These are phyloP conservation scores for Cystobasidium slooffiae DNA, from an alignment of 1,284 basidiomycete genomes.

Conservation along the genomic window DNA sequence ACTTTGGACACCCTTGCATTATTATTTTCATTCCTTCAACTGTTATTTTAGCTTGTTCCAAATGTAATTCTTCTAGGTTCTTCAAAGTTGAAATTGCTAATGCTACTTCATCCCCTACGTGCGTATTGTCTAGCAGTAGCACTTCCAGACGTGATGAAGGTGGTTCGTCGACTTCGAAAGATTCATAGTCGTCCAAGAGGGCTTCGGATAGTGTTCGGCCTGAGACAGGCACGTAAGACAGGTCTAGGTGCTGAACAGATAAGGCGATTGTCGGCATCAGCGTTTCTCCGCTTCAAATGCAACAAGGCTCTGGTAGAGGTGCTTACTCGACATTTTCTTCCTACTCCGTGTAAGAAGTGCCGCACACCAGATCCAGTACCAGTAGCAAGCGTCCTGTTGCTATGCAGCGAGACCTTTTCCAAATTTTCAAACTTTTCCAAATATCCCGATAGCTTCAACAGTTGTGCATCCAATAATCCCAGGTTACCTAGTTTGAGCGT, in stretches of 20 bases:
- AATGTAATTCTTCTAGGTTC: conserved; percentile 39
- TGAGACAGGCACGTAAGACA: conserved; percentile 25
- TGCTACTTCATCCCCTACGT: conserved; percentile 35
- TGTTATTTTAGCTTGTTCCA: conserved; percentile 39
- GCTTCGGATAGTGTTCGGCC: conserved; percentile 22
- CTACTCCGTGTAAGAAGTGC: conserved; percentile 25
- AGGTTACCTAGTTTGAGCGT: conserved; percentile 50
- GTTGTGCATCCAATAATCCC: conserved; percentile 40
- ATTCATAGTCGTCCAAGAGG: conserved; percentile 14
- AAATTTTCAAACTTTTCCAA: conserved; percentile 47
- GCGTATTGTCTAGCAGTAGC: conserved; percentile 26
- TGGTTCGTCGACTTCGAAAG: conserved; percentile 18
- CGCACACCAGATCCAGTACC: conserved; percentile 25
- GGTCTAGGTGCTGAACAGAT: conserved; percentile 18
- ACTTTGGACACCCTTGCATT: conserved; percentile 39
- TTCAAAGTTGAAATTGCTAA: conserved; percentile 31
- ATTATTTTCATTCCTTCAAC: conserved; percentile 44
- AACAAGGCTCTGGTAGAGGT: no score
- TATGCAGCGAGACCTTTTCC: conserved; percentile 46
- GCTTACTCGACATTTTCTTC: conserved; percentile 27
- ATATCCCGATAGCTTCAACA: conserved; percentile 46
- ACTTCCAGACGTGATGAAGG: conserved; percentile 14
- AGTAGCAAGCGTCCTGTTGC: conserved; percentile 26
- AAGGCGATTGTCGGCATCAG: not conserved
- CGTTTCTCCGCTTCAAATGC: no score